A percentile compares a stretch with the other conserved stretches of the same genome.
phyloP scores from a whole-genome alignment of 441 rosid genomes.

The Breynia disticha region DNA sequence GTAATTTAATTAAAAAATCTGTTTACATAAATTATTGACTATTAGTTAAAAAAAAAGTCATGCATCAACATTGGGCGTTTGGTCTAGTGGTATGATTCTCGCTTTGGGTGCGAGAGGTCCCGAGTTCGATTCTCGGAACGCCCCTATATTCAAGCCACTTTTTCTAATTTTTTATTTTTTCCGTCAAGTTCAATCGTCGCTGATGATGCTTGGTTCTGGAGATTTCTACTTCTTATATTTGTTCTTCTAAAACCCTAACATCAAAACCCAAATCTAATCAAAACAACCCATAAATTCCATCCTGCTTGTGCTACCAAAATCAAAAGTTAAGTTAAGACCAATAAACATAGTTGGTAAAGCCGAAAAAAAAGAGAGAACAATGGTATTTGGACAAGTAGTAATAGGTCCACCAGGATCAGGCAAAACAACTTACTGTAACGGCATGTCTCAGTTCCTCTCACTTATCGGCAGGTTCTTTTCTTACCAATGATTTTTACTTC shows the following conservation, averaged over 20 bases:
- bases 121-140: conserved; percentile 37
- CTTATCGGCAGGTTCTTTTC: conserved; percentile 59
- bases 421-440: conserved; percentile 92
- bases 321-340: background rate
- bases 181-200: background rate
- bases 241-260: background rate
- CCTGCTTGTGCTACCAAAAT: background rate
- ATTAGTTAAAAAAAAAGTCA: background rate
- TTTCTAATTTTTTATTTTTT: background rate
- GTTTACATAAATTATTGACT: too few relatives aligned
- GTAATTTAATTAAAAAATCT: too few relatives aligned
- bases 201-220: too few relatives aligned
- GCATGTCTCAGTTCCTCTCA: conserved; percentile 89
- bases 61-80: conserved; percentile 24
- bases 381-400: conserved; percentile 92
- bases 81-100: conserved; percentile 65
- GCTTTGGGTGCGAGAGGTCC: conserved; percentile 56
- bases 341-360: background rate
- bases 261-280: background rate
- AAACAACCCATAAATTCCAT: background rate
- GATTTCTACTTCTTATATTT: too few relatives aligned
- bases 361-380: too few relatives aligned
- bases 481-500: background rate
- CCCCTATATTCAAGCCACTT: conserved; percentile 14
- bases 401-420: conserved; percentile 97